Evolutionary conservation across 2,329 filamentous ascomycete genomes (phyloP), one percentile per base, ranked within the genome.

Genomic region (Penicillium sp.): DNA sequence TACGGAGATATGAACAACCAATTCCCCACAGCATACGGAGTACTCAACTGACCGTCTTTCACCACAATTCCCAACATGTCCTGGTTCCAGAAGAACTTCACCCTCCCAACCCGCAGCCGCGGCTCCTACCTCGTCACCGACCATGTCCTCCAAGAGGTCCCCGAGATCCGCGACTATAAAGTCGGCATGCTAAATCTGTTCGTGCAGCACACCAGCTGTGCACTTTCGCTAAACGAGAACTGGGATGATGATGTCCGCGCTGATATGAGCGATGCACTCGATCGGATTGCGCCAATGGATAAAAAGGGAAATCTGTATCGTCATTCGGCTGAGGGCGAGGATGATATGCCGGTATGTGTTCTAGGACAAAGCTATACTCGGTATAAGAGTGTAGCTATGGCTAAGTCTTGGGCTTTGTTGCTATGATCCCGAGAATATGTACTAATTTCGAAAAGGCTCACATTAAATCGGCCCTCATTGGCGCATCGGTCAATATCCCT

Each of bases 201-300:
- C 70, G 80, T 97, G 46, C 92, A 99, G 74, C 93, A 99, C 74
- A 99, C 93, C 4, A 89, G 84, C 64, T 95, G 90, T 72, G 93
- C 88, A 11, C 78, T 99, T 45, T 88, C 83, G 52, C 75, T 99
- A 62, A 99, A 99, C 67, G 93, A 99, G 79, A 97, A 97, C 74
- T 86, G 77, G 75, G 89, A 91, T 66, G 71, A 75, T 38, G 89
- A 95, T 72, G 93, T 99, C n/a, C 81, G 90, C 50, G 80, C 80
- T 34, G 90, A 99, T 71, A 95, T 97, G 92, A 89, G 83, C 65
- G 89, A 96, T 74, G 89, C 92, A 39, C 77, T 99, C 58, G 92
- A 99, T 71, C 79, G 90, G 37, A 87, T 99, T 63, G 93, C 86
- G 35, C 90, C 91, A 0, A 87, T 88, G 64, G 91, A 95, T 47